Conservation (phyloP, 2,329 filamentous ascomycete species). For the Amylocarpus encephaloides region DNA sequence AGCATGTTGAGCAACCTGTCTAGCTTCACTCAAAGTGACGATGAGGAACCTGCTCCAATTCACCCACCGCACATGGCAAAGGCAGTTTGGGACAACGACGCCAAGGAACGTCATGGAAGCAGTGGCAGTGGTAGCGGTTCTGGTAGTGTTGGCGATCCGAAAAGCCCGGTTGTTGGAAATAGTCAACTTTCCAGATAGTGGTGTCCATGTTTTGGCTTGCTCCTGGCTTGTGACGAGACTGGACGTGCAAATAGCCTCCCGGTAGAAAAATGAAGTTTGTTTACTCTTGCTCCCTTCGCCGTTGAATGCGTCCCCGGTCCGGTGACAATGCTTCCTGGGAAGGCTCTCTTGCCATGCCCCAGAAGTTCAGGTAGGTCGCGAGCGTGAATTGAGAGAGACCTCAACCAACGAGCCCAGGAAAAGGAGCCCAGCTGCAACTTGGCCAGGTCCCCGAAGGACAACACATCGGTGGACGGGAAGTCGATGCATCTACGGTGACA, state of each 20-base stretch:
- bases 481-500: no score
- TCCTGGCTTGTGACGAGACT: no score
- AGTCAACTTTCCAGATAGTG: constrained; percentile 8
- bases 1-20: constrained; percentile 63
- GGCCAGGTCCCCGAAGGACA: no score
- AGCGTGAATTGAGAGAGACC: no score
- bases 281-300: background rate
- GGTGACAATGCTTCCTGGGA: no score
- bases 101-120: constrained; percentile 20
- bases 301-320: no score
- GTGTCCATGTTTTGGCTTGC: background rate
- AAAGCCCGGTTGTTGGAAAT: constrained; percentile 38
- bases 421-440: no score
- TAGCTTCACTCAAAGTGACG: constrained; percentile 58
- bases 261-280: background rate
- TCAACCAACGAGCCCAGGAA: no score
- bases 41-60: constrained; percentile 20
- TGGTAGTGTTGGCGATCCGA: constrained; percentile 45
- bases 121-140: constrained; percentile 34
- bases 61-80: constrained; percentile 9
- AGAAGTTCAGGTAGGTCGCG: no score
- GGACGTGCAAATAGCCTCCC: background rate
- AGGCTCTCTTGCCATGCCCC: no score
- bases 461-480: no score
- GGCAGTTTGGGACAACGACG: constrained; percentile 18